These are phyloP conservation scores for Elsinoe ampelina DNA, from an alignment of 2,329 filamentous ascomycete genomes.

Conservation along the genomic window DNA sequence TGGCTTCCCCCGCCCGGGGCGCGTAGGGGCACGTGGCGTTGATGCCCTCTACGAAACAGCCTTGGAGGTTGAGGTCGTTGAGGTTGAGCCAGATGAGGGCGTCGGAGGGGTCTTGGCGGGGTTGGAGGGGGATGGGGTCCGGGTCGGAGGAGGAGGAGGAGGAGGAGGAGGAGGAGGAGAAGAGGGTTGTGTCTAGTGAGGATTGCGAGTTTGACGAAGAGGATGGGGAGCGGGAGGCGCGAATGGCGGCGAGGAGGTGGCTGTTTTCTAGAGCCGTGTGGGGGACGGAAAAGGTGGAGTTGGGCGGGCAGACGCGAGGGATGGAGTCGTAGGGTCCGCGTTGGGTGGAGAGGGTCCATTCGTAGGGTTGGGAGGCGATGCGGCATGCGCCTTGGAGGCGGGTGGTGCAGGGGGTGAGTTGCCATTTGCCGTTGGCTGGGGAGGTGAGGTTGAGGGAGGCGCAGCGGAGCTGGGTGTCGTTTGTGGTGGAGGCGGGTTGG, in stretches of 20 bases:
- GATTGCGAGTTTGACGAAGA: constrained; percentile 18
- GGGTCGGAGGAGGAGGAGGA: constrained; percentile 12
- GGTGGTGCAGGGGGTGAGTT: constrained; percentile 45
- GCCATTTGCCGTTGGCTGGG: constrained; percentile 43
- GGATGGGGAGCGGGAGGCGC: neutral
- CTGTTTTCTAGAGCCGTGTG: constrained; percentile 55
- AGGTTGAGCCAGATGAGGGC: constrained; percentile 48
- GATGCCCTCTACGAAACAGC: constrained; percentile 53
- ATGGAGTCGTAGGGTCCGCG: constrained; percentile 32
- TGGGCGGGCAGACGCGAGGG: constrained; percentile 38
- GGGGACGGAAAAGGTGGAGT: constrained; percentile 47
- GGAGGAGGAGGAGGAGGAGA: constrained; percentile 17
- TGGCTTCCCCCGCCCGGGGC: constrained; percentile 27
- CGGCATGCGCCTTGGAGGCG: constrained; percentile 49
- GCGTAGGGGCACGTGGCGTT: constrained; percentile 53
- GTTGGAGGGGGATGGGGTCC: neutral
- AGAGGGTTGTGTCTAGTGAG: constrained; percentile 9
- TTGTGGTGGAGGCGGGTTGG: constrained; percentile 39
- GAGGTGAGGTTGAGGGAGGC: constrained; percentile 43
- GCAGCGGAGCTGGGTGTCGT: constrained; percentile 37
- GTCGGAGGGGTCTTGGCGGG: constrained; percentile 23
- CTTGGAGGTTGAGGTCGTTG: constrained; percentile 47
- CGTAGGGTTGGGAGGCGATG: constrained; percentile 43
- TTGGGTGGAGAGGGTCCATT: constrained; percentile 45
- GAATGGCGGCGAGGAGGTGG: constrained; percentile 38